Conservation (phyloP, 768 basidiomycete species). For the Scleroderma bovista region DNA sequence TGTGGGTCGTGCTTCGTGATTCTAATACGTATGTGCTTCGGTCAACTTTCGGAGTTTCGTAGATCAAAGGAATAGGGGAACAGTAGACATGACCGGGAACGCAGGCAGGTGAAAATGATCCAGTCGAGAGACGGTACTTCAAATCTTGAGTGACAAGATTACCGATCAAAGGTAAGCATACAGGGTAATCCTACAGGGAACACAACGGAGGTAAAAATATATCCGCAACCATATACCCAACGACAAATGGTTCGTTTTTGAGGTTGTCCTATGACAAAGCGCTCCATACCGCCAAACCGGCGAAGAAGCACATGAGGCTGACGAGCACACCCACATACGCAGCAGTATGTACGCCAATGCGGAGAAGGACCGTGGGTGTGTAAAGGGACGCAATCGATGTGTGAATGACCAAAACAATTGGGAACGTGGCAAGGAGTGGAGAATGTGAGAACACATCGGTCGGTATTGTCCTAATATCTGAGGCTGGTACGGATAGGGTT, state of each 20-base stretch:
- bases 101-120: too few relatives aligned
- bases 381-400: conserved; percentile 56
- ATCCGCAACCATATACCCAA: neutral
- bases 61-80: too few relatives aligned
- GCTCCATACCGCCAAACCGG: conserved; percentile 69
- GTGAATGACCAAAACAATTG: conserved; percentile 44
- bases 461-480: conserved; percentile 11
- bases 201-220: neutral
- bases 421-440: conserved; percentile 36
- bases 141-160: too few relatives aligned
- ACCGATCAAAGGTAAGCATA: too few relatives aligned
- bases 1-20: too few relatives aligned
- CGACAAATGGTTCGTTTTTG: neutral
- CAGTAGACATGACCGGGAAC: too few relatives aligned
- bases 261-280: conserved; percentile 43
- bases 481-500: conserved; percentile 33
- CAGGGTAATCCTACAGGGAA: too few relatives aligned
- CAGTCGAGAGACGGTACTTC: too few relatives aligned
- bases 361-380: conserved; percentile 60
- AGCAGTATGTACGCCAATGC: conserved; percentile 69
- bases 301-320: conserved; percentile 64
- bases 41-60: too few relatives aligned
- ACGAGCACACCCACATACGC: conserved; percentile 67
- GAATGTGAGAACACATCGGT: conserved; percentile 26
- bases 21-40: too few relatives aligned